Conservation (phyloP, 345 rosid species). For the Gossypium stocksii region DNA sequence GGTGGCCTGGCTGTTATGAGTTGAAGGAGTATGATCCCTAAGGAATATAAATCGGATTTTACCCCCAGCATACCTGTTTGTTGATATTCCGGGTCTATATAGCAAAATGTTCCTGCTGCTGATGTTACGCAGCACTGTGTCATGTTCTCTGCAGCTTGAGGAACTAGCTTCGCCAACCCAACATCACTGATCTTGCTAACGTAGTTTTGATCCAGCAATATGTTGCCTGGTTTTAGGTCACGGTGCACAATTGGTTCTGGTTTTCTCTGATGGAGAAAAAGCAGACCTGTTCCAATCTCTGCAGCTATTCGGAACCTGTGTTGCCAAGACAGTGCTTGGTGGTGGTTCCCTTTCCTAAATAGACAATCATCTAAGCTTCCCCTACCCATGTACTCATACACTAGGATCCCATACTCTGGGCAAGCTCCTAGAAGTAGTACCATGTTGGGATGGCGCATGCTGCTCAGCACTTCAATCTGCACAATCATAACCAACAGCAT, state of each 20-base stretch:
- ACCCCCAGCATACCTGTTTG: conserved; percentile 92
- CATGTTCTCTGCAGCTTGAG: conserved; percentile 68
- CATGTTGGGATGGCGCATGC: conserved; percentile 95
- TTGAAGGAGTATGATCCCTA: conserved; percentile 81
- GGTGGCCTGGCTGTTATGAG: conserved; percentile 72
- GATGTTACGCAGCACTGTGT: conserved; percentile 72
- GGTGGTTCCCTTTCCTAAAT: conserved; percentile 36
- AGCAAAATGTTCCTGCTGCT: conserved; percentile 87
- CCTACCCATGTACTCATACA: conserved; percentile 83
- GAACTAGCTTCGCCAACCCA: conserved; percentile 82
- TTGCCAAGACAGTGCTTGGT: conserved; percentile 78
- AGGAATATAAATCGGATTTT: conserved; percentile 84
- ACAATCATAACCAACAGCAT: neutral
- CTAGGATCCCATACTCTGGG: conserved; percentile 82
- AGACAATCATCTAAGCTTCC: conserved; percentile 90
- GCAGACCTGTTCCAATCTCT: conserved; percentile 75
- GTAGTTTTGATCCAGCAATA: conserved; percentile 76
- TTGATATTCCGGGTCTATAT: conserved; percentile 95
- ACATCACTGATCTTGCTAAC: conserved; percentile 85
- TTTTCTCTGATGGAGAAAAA: conserved; percentile 90
- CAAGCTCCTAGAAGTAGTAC: conserved; percentile 94
- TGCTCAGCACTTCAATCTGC: conserved; percentile 85
- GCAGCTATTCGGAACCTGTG: conserved; percentile 81
- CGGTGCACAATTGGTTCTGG: conserved; percentile 98
- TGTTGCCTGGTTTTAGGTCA: conserved; percentile 89